phyloP scores from a whole-genome alignment of 1,284 basidiomycete species.

The Puccinia hordei region DNA sequence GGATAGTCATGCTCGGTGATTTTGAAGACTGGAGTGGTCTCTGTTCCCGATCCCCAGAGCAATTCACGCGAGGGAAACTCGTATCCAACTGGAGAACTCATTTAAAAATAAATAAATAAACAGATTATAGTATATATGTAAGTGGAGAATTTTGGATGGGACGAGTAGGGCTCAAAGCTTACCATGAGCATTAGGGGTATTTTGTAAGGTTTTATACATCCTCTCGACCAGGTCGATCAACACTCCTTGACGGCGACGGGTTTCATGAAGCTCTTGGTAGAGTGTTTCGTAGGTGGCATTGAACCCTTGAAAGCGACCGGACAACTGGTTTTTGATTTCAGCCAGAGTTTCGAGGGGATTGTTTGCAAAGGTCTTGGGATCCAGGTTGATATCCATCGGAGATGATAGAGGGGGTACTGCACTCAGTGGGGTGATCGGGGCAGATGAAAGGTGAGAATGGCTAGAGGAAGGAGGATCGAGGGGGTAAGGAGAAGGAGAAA shows the following conservation, averaged over 20 bases:
- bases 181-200: constrained; percentile 25
- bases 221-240: constrained; percentile 27
- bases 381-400: constrained; percentile 8
- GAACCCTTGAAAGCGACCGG: constrained; percentile 11
- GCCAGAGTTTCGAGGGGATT: constrained; percentile 22
- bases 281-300: constrained; percentile 31
- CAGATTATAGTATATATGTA: neutral
- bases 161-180: neutral
- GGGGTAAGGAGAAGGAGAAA: neutral
- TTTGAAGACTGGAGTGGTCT: constrained; percentile 29
- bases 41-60: neutral
- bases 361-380: constrained; percentile 6
- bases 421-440: constrained; percentile 15
- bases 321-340: constrained; percentile 14
- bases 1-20: constrained; percentile 39
- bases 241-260: constrained; percentile 19
- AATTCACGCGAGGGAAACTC: constrained; percentile 27
- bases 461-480: constrained; percentile 17
- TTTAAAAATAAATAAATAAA: neutral
- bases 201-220: constrained; percentile 38
- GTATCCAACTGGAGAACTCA: neutral
- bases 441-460: neutral
- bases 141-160: neutral
- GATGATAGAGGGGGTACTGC: constrained; percentile 22
- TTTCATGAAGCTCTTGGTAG: constrained; percentile 41